Conservation (phyloP, 805 yeast species). For the Metschnikowia matae region DNA sequence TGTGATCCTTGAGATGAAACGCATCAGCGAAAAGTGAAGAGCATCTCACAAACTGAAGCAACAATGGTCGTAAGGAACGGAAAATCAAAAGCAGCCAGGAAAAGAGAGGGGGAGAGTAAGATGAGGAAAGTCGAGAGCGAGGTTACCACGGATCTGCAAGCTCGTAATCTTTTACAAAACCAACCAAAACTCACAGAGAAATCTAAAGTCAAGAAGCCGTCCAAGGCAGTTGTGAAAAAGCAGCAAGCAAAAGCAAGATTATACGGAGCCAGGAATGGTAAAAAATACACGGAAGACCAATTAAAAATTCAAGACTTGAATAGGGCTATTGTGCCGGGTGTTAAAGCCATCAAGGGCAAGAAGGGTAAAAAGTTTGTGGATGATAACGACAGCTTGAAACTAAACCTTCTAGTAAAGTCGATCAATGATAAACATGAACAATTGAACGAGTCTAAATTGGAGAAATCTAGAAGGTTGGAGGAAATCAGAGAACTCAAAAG, state of each 20-base stretch:
- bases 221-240: conserved; percentile 55
- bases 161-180: conserved; percentile 58
- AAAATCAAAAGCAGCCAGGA: conserved; percentile 54
- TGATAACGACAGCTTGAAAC: conserved; percentile 58
- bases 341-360: conserved; percentile 70
- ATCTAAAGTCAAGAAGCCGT: conserved; percentile 47
- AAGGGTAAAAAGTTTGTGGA: conserved; percentile 78
- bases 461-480: conserved; percentile 83
- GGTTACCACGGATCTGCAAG: conserved; percentile 60
- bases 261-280: conserved; percentile 59
- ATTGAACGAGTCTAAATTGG: conserved; percentile 81
- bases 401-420: conserved; percentile 69
- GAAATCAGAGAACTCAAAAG: conserved; percentile 84
- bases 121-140: conserved; percentile 61
- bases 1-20: not conserved
- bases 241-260: conserved; percentile 61
- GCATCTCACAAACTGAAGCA: not conserved
- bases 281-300: conserved; percentile 70
- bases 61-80: conserved; percentile 52
- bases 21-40: conserved; percentile 7
- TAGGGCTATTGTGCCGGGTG: conserved; percentile 83
- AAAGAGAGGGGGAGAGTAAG: conserved; percentile 48
- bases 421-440: conserved; percentile 81
- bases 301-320: conserved; percentile 76
- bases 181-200: conserved; percentile 61